Evolutionary conservation across 257 asterid species (phyloP), one percentile per base, ranked within the genome.

Genomic region (Ajuga chamaepitys): DNA sequence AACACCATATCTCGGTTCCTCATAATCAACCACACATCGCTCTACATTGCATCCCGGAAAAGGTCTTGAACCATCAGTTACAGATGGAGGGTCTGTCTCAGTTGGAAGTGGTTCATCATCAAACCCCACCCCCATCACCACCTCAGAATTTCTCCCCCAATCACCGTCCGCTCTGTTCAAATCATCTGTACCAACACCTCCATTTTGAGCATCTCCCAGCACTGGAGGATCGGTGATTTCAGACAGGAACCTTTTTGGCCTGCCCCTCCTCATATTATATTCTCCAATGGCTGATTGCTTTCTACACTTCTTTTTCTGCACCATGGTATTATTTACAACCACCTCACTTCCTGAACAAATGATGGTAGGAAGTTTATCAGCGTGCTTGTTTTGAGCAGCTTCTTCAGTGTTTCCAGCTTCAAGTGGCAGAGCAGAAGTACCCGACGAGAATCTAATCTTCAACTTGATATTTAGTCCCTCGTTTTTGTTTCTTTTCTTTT

Each of bases 91-190:
- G 25, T 80, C 78, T 67, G 66, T 79, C 71, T 70, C 85, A 58
- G 58, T 75, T 14, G 94, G 74, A 70, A 82, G 89, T 52, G 86
- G 86, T 52, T 87, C 85, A 62, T 85, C 79, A 46, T 86, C 85
- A 24, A 52, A 52, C 64, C 70, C 82, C 60, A 67, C 30, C 3
- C 24, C 70, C 45, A 60, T 47, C 62, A 18, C 60, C 32, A 69
- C 64, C 46, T 66, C 81, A 64, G 66, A 69, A 64, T 24, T 58
- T 66, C 48, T 47, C 44, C 60, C 74, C 67, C 72, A 55, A 69
- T 55, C 70, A 60, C 66, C 71, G 58, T 64, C 77, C 70, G 64
- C 69, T 53, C 37, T 57, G 53, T 58, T 66, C 45, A 61, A 57
- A 70, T 71, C 71, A 63, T 66, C 68, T 16, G 62, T 24, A 35